Conservation (phyloP, 345 rosid species). For the Aquilaria sinensis region DNA sequence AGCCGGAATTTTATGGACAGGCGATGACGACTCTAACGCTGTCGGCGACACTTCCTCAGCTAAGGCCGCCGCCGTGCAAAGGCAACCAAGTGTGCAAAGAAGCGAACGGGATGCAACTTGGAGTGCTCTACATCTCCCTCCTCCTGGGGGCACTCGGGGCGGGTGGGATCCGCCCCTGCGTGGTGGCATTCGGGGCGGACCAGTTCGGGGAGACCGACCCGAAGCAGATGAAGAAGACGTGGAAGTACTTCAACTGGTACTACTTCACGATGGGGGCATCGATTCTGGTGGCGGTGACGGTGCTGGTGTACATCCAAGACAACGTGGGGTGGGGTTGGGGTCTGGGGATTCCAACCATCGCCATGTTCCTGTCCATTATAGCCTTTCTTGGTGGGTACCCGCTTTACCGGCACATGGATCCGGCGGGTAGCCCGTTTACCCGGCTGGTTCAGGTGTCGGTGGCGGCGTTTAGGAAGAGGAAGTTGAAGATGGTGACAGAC, state of each 20-base stretch:
- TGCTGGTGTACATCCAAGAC: conserved; percentile 58
- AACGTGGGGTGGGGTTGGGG: conserved; percentile 69
- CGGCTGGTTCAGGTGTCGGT: conserved; percentile 64
- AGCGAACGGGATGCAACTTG: conserved; percentile 55
- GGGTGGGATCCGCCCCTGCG: conserved; percentile 71
- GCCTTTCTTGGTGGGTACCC: conserved; percentile 42
- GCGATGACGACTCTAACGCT: conserved; percentile 71
- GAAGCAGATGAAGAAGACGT: conserved; percentile 36
- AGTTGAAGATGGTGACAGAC: conserved; percentile 34
- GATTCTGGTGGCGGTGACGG: conserved; percentile 48
- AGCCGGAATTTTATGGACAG: conserved; percentile 18
- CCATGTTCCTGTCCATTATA: conserved; percentile 45
- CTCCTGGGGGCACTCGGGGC: conserved; percentile 71
- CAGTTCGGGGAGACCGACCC: conserved; percentile 48
- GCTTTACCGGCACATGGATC: conserved; percentile 70
- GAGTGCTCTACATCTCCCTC: conserved; percentile 59
- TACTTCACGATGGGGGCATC: conserved; percentile 65
- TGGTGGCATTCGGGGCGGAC: conserved; percentile 68
- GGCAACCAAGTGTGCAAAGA: conserved; percentile 48
- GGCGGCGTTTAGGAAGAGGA: conserved; percentile 69
- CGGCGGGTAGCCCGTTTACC: conserved; percentile 90
- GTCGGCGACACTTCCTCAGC: conserved; percentile 62
- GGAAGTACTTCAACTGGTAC: conserved; percentile 72
- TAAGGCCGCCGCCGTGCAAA: conserved; percentile 72
- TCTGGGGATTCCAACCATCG: conserved; percentile 49